phyloP scores from a whole-genome alignment of 257 asterid species.

The Solanum chmielewskii region DNA sequence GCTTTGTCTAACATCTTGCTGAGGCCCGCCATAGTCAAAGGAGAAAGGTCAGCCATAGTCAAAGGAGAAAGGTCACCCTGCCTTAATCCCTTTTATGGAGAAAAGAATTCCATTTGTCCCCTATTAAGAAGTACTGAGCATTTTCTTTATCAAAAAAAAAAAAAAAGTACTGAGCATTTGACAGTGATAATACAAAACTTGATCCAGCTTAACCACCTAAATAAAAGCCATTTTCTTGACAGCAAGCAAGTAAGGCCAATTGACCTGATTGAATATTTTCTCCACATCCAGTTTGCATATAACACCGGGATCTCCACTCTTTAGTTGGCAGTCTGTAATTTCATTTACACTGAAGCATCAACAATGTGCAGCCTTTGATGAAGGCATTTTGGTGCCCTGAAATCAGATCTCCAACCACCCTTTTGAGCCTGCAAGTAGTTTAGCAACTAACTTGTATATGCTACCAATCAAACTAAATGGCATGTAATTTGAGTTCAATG shows the following conservation, averaged over 20 bases:
- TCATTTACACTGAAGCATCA: background rate
- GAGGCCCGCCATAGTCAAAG: background rate
- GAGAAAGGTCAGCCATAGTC: background rate
- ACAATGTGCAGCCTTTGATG: background rate
- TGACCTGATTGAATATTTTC: background rate
- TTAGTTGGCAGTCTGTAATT: background rate
- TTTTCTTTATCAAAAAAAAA: background rate
- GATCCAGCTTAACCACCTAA: background rate
- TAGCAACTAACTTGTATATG: background rate
- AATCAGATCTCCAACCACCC: background rate
- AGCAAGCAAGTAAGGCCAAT: background rate
- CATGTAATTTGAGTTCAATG: background rate
- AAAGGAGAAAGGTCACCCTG: background rate
- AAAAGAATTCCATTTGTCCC: background rate
- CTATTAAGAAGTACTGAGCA: background rate
- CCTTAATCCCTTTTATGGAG: background rate
- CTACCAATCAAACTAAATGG: no score
- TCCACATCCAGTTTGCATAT: background rate
- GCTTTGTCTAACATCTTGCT: background rate
- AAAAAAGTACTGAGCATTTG: background rate
- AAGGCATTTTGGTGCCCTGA: background rate
- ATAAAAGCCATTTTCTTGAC: background rate
- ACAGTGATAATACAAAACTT: background rate
- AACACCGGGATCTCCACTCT: background rate
- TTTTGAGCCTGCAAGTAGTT: background rate